Base-by-base conservation (phyloP, 2,329 filamentous ascomycete genomes). In the Ceratocystis albifundus region DNA sequence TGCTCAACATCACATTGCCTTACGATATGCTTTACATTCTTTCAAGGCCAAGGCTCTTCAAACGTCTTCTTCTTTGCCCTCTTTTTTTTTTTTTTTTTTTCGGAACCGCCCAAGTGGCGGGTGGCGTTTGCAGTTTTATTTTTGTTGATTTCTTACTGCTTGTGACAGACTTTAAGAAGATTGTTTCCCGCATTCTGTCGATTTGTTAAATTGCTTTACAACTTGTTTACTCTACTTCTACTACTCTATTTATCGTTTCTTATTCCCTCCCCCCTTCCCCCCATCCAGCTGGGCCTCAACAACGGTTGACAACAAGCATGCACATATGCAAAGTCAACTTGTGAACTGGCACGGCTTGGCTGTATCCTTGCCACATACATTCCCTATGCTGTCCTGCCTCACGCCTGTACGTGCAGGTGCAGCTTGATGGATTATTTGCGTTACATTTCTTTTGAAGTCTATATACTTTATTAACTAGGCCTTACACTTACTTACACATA, bases 1-100 rank as follows among this genome's bases (percentile, higher is more conserved):
- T 15, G 36, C 48, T 61, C 36, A 28, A 44, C 64, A n/a, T 44
- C 61, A 61, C n/a, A 25, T 48, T 61, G 30, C 8, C 55, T 59
- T 8, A 36, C 55, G 25, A 59, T 32, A 20, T 61, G 30, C 10
- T 48, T 61, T 30, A 15, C 7, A 8, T 57, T 65, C 36, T 30
- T 59, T 7, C 41, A n/a, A 10, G 30, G 44, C 46, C 41, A 8
- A 57, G 22, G 25, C 36, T 41, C 4, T 12, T 10, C 6, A 8
- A 8, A 20, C 8, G 20, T 46, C 28, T 8, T 36, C 17, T 46
- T 20, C 45, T 32, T 32, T 12, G 17, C 45, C 30, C 25, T 63
- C 44, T 53, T 63, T 4, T 32, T 57, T 2, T 59, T 30, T 8
- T 28, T 53, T 6, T 30, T 25, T 28, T 55, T 59, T 32, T 36